Percentiles rank a stretch among this genome's conserved stretches.
These are phyloP conservation scores for Umbelopsis isabellina DNA, from an alignment of 192 early-diverging fungal species.

Conservation along the genomic window DNA sequence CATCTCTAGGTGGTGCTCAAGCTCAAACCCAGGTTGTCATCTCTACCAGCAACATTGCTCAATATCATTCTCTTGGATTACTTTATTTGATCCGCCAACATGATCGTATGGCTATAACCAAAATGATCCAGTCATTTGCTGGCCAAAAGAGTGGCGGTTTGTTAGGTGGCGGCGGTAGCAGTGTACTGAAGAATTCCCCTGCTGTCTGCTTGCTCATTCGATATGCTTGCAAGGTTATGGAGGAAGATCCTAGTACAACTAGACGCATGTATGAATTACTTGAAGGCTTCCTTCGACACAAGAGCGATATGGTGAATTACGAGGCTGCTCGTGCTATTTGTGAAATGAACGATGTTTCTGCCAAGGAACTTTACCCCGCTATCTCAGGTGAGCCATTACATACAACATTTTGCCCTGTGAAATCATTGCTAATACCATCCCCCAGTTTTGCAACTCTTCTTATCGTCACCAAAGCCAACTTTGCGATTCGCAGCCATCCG, in stretches of 20 bases:
- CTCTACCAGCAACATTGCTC: slow-evolving; percentile 82
- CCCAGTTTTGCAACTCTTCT: slow-evolving; percentile 86
- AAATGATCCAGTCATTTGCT: slow-evolving; percentile 90
- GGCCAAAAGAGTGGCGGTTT: slow-evolving; percentile 48
- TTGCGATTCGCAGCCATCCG: slow-evolving; percentile 97
- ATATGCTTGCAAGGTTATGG: slow-evolving; percentile 88
- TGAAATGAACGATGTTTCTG: slow-evolving; percentile 80
- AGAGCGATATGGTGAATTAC: slow-evolving; percentile 97
- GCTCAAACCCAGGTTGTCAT: slow-evolving; percentile 47
- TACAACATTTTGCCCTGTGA: not conserved
- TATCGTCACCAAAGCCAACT: slow-evolving; percentile 90
- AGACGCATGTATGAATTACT: slow-evolving; percentile 82
- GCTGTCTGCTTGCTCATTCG: slow-evolving; percentile 93
- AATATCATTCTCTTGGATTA: slow-evolving; percentile 98
- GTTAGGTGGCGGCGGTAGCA: slow-evolving; percentile 54
- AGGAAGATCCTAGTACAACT: slow-evolving; percentile 66
- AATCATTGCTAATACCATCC: not conserved
- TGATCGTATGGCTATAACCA: slow-evolving; percentile 97
- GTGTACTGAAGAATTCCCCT: slow-evolving; percentile 75
- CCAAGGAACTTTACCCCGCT: slow-evolving; percentile 90
- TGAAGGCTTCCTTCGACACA: slow-evolving; percentile 90
- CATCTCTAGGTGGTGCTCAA: slow-evolving; percentile 51
- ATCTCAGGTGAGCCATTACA: slow-evolving; percentile 66
- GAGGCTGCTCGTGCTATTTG: slow-evolving; percentile 98
- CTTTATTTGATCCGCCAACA: slow-evolving; percentile 95